phyloP scores from a whole-genome alignment of 2,329 filamentous ascomycete species.

The Fusarium burgessii region DNA sequence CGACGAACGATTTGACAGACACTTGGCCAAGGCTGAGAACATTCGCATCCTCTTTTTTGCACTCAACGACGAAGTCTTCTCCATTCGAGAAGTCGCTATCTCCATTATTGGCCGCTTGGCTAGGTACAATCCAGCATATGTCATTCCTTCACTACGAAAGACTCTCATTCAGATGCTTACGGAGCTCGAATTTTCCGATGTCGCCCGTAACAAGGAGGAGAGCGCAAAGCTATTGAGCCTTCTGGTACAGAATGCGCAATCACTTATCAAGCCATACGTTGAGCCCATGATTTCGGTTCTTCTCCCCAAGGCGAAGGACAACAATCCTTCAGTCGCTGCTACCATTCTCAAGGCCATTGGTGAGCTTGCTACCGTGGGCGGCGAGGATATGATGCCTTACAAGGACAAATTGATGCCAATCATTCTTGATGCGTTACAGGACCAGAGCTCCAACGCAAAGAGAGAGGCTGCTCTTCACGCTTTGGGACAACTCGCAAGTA shows the following conservation, averaged over 20 bases:
- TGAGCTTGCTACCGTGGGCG: slow-evolving; percentile 92
- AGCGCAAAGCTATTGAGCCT: slow-evolving; percentile 93
- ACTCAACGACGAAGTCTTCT: slow-evolving; percentile 93
- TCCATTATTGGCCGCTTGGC: slow-evolving; percentile 95
- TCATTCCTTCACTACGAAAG: slow-evolving; percentile 95
- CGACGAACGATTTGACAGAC: slow-evolving; percentile 93
- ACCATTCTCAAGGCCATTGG: slow-evolving; percentile 96
- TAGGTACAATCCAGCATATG: slow-evolving; percentile 92
- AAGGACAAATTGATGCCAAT: slow-evolving; percentile 78
- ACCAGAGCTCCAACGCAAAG: slow-evolving; percentile 90
- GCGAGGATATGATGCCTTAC: slow-evolving; percentile 92
- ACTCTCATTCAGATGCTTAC: slow-evolving; percentile 96
- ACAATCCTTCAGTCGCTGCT: slow-evolving; percentile 87
- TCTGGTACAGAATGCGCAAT: slow-evolving; percentile 91
- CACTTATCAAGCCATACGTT: slow-evolving; percentile 94
- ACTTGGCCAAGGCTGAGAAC: slow-evolving; percentile 97
- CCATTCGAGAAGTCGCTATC: slow-evolving; percentile 93
- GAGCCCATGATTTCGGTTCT: slow-evolving; percentile 96
- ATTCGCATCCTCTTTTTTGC: slow-evolving; percentile 98
- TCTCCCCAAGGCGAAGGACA: slow-evolving; percentile 90
- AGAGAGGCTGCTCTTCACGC: slow-evolving; percentile 92
- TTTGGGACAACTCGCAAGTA: slow-evolving; percentile 91
- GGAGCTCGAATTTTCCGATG: slow-evolving; percentile 95
- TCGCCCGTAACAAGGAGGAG: slow-evolving; percentile 93
- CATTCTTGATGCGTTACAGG: slow-evolving; percentile 76